phyloP scores from a whole-genome alignment of 2,329 filamentous ascomycete species.

The Aureobasidium musti region DNA sequence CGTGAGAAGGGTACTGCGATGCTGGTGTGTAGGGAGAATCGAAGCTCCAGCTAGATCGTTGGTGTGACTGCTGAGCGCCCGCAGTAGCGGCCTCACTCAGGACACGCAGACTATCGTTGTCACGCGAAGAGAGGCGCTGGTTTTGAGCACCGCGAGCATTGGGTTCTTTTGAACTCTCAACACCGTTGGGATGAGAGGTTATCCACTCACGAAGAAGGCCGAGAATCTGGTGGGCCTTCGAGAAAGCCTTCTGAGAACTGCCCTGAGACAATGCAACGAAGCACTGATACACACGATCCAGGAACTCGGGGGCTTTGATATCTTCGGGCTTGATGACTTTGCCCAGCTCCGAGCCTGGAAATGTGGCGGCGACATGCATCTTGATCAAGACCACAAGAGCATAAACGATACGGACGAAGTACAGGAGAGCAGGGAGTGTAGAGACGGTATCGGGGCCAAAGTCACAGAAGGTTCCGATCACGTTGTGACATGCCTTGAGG shows the following conservation, averaged over 20 bases:
- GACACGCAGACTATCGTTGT: constrained; percentile 30
- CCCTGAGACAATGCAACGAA: constrained; percentile 47
- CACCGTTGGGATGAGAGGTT: constrained; percentile 40
- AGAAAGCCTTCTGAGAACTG: constrained; percentile 46
- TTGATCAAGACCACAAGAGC: constrained; percentile 61
- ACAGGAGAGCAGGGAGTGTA: constrained; percentile 49
- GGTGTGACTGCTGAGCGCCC: constrained; percentile 26
- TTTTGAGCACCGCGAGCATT: background rate
- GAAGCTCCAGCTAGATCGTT: constrained; percentile 29
- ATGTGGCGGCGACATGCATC: constrained; percentile 58
- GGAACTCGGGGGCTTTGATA: constrained; percentile 36
- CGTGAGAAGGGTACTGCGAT: constrained; percentile 10
- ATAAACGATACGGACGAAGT: constrained; percentile 57
- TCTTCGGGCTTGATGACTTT: constrained; percentile 40
- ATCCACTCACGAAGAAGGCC: constrained; percentile 51
- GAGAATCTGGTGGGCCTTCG: constrained; percentile 52
- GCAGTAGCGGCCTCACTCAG: constrained; percentile 32
- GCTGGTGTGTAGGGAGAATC: constrained; percentile 29
- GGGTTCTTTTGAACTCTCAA: constrained; percentile 29
- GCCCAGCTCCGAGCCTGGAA: constrained; percentile 51
- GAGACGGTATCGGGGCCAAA: constrained; percentile 50
- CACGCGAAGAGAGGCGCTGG: constrained; percentile 20
- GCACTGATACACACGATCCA: constrained; percentile 33
- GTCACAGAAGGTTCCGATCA: constrained; percentile 53
- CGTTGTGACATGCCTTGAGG: constrained; percentile 49